Base-by-base conservation (phyloP, 768 basidiomycete species). In the Pleurotus platypus region DNA sequence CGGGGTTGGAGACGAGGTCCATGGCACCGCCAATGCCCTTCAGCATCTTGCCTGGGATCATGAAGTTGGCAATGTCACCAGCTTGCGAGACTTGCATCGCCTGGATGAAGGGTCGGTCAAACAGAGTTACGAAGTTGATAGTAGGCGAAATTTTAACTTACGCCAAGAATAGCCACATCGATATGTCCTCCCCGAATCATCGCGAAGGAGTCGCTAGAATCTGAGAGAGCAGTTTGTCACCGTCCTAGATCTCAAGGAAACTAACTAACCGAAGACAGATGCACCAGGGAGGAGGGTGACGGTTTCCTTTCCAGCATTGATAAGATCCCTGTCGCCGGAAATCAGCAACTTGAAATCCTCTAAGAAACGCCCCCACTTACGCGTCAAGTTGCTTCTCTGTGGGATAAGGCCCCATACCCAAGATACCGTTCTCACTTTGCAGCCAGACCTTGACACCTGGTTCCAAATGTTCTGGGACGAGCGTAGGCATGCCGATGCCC, bases 161-260 rank as follows among this genome's bases (percentile, higher is more conserved):
- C 92, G 26, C 95, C 95, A 49, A 98, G 84, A 66, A 98, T 95
- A 5, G 94, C 86, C 47, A 96, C 90, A 62, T 98, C 86, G 49
- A 98, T 84, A 72, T 98, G 95, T 4, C 95, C 95, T 46, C 95
- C 95, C 54, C 95, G 90, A 72, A 98, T 97, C 95, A 98, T 98
- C 9, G 90, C 90, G 66, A 98, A 98, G 2, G 92, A 94, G 72
- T 97, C 94, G 63, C 85, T 85, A 3, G 93, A 94, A 72, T 95
- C 90, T 90, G 59, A 22, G 48, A 59, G 55, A 18, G 20, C 5
- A 48, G 39, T 58, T 18, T 61, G 26, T 3, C n/a, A 22, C 18
- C 24, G 15, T n/a, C 16, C 38, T 20, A 40, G 27, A 15, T 26
- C 40, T 42, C 13, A 12, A 39, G 55, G 11, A 22, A 54, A 38